A percentile compares a stretch with the other conserved stretches of the same genome.
Conservation (phyloP, 2,329 filamentous ascomycete genomes). For the Arthrobotrys conoides region DNA sequence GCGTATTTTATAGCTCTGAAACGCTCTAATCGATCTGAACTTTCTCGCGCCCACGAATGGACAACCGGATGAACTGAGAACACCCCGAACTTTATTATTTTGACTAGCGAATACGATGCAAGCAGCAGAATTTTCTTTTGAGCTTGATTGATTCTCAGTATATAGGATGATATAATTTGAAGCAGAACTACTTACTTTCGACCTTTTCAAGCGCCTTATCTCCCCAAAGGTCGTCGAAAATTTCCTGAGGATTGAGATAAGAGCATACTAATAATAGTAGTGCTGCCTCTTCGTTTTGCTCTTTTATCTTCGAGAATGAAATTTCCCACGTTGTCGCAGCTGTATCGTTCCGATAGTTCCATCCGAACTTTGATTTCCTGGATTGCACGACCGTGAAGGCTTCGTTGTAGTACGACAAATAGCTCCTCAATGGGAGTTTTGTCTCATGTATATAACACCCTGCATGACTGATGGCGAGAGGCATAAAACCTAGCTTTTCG, state of each 20-base stretch:
- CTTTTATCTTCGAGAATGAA: slow-evolving; percentile 48
- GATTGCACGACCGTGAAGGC: slow-evolving; percentile 33
- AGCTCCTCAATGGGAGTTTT: neutral
- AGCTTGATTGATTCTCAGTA: too few species aligned
- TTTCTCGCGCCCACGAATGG: slow-evolving; percentile 59
- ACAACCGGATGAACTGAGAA: slow-evolving; percentile 60
- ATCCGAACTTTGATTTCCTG: slow-evolving; percentile 6
- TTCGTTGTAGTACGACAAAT: slow-evolving; percentile 29
- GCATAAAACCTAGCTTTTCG: slow-evolving; percentile 44
- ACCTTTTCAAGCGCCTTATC: neutral
- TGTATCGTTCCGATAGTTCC: slow-evolving; percentile 30
- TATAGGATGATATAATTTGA: neutral
- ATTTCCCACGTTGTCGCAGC: slow-evolving; percentile 54
- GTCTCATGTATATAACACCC: slow-evolving; percentile 36
- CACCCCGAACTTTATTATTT: neutral
- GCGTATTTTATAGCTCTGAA: neutral
- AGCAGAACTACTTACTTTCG: neutral
- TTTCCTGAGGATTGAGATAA: slow-evolving; percentile 37
- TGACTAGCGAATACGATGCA: too few species aligned
- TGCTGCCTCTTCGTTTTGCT: slow-evolving; percentile 46
- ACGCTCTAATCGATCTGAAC: neutral
- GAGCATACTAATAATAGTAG: slow-evolving; percentile 57
- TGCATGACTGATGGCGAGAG: slow-evolving; percentile 33
- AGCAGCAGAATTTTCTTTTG: too few species aligned
- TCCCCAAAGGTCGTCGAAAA: slow-evolving; percentile 54